These are phyloP conservation scores for Phlebiopsis flavidoalba DNA, from an alignment of 768 basidiomycete genomes.

Conservation along the genomic window DNA sequence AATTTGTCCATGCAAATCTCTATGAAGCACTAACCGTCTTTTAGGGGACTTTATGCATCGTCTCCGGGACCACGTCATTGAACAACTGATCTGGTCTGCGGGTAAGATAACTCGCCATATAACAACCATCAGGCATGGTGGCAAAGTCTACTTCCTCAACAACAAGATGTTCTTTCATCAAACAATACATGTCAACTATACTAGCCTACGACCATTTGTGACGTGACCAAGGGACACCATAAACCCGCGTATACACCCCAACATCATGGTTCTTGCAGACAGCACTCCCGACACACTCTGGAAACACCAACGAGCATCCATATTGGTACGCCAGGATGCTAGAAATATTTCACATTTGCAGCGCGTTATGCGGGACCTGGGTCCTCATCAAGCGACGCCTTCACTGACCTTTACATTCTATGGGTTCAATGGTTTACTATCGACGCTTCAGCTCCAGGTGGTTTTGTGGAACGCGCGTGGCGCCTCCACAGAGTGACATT, in stretches of 20 bases:
- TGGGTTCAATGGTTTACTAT: slow-evolving; percentile 36
- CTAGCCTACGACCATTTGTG: slow-evolving; percentile 39
- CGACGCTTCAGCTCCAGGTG: slow-evolving; percentile 19
- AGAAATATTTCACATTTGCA: slow-evolving; percentile 24
- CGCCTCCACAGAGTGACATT: slow-evolving; percentile 36
- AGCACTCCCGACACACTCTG: not conserved
- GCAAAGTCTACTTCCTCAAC: slow-evolving; percentile 8
- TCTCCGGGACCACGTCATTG: slow-evolving; percentile 26
- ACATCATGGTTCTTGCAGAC: slow-evolving; percentile 27
- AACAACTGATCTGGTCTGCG: slow-evolving; percentile 21
- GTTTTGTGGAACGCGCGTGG: slow-evolving; percentile 22
- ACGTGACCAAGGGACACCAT: slow-evolving; percentile 35
- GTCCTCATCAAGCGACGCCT: not conserved
- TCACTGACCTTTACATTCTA: slow-evolving; percentile 26
- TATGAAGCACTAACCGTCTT: not conserved
- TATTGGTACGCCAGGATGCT: slow-evolving; percentile 27
- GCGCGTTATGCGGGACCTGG: slow-evolving; percentile 14
- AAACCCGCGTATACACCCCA: slow-evolving; percentile 29
- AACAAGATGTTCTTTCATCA: slow-evolving; percentile 28
- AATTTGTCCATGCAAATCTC: no score
- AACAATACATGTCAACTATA: slow-evolving; percentile 32
- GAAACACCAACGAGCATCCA: slow-evolving; percentile 12
- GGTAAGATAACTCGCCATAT: slow-evolving; percentile 20
- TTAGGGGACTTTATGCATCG: slow-evolving; percentile 26
- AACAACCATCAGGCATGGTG: slow-evolving; percentile 14